These are phyloP conservation scores for Venturia oleaginea DNA, from an alignment of 2,329 filamentous ascomycete species.

Conservation along the genomic window DNA sequence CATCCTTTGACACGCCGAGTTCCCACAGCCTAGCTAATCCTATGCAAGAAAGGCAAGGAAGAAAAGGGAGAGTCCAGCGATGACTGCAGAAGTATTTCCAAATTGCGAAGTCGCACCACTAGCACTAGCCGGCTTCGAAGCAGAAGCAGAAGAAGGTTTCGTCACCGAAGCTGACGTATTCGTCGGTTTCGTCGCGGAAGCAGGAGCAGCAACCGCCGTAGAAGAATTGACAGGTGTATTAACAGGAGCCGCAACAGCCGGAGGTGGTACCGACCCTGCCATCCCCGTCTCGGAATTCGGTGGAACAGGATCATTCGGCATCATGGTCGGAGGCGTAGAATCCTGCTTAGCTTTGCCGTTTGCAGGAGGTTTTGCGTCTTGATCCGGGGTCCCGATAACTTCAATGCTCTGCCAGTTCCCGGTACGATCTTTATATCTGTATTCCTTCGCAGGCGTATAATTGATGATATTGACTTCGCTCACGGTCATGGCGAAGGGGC, in stretches of 20 bases:
- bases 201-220: neutral
- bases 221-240: neutral
- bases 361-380: neutral
- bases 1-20: neutral
- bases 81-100: neutral
- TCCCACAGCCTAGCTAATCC: too few relatives aligned
- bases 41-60: neutral
- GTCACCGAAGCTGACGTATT: neutral
- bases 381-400: slow-evolving; percentile 39
- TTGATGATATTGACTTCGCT: slow-evolving; percentile 42
- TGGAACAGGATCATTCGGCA: neutral
- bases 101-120: neutral
- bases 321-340: neutral
- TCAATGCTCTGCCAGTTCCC: slow-evolving; percentile 42
- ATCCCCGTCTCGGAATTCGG: neutral
- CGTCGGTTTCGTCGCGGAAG: neutral
- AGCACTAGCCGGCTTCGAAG: neutral
- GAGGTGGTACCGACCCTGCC: neutral
- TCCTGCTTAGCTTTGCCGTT: neutral
- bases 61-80: neutral
- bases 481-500: slow-evolving; percentile 44
- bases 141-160: neutral
- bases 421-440: slow-evolving; percentile 41
- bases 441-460: slow-evolving; percentile 42
- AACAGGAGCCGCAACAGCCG: neutral